Evolutionary conservation across 306 rosid genomes (phyloP).

Genomic region (Inga leiocalycina): DNA sequence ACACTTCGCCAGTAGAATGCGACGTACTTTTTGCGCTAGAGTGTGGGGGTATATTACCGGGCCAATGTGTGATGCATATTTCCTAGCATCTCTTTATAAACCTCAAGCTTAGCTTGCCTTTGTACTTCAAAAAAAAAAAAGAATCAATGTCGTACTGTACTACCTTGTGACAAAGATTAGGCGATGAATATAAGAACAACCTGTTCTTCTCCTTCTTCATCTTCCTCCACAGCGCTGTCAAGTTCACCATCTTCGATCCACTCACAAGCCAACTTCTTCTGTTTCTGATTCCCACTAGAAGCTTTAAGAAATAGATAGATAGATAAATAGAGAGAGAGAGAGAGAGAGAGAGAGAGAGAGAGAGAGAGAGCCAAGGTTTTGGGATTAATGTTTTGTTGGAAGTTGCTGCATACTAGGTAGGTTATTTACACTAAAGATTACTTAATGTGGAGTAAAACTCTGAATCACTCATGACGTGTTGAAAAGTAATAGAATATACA

Average conservation of each 20-base stretch:
- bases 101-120: too few relatives aligned
- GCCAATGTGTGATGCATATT: too few relatives aligned
- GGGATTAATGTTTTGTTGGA: background rate
- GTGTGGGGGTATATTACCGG: too few relatives aligned
- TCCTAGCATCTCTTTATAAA: too few relatives aligned
- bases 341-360: background rate
- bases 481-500: background rate
- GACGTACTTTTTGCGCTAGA: too few relatives aligned
- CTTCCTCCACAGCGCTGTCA: conserved; percentile 58
- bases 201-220: conserved; percentile 48
- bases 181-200: background rate
- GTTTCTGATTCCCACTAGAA: background rate
- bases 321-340: background rate
- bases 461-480: background rate
- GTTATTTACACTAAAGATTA: background rate
- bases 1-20: too few relatives aligned
- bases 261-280: background rate
- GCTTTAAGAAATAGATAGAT: background rate
- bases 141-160: conserved; percentile 53
- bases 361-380: background rate
- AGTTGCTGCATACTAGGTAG: background rate
- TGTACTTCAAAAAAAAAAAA: too few relatives aligned
- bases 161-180: too few relatives aligned
- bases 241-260: conserved; percentile 34
- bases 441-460: background rate